Evolutionary conservation across 768 basidiomycete genomes (phyloP), one percentile per base, ranked within the genome.

Genomic region (Boletus reticulatus): DNA sequence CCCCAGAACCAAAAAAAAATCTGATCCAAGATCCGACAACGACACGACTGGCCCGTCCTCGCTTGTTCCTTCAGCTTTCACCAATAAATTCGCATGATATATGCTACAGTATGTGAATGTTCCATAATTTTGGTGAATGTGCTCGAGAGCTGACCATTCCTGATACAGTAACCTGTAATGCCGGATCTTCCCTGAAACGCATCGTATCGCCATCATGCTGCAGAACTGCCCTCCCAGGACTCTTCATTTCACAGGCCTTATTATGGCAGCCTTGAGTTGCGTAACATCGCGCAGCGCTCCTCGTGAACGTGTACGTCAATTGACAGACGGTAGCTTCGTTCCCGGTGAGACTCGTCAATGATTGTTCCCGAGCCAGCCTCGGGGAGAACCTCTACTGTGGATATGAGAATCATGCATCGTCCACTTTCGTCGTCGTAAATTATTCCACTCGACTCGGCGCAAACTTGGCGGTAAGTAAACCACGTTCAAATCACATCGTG

Each of bases 181-280:
- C 50, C 58, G 58, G 58, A 43, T 66, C 57, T 55, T 43, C 64
- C 63, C 12, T 60, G 64, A 56, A 66, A 66, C 61, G 41, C 8
- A 43, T 6, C 13, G n/a, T 14, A 36, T 14, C 32, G 45, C 42
- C 38, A 14, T 36, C 32, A 14, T 43, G 6, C 34, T 29, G 39
- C 34, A 36, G 13, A 36, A 36, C 47, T 52, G 46, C 46, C n/a
- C 50, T 52, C 41, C 20, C 41, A 47, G 38, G 44, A 47, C 44
- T 50, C 49, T 52, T 62, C 31, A 53, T 52, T 39, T 39, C 53
- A 52, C 24, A 6, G 11, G 17, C n/a, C 29, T 12, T 12, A 22
- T 16, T 29, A 29, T 29, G 27, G 27, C 27, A 27, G 27, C 1
- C 27, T 27, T 27, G 34, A 34, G 34, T 6, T 44, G 43, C 34